phyloP scores from a whole-genome alignment of 208 protist genomes.

The Entamoeba invadens region DNA sequence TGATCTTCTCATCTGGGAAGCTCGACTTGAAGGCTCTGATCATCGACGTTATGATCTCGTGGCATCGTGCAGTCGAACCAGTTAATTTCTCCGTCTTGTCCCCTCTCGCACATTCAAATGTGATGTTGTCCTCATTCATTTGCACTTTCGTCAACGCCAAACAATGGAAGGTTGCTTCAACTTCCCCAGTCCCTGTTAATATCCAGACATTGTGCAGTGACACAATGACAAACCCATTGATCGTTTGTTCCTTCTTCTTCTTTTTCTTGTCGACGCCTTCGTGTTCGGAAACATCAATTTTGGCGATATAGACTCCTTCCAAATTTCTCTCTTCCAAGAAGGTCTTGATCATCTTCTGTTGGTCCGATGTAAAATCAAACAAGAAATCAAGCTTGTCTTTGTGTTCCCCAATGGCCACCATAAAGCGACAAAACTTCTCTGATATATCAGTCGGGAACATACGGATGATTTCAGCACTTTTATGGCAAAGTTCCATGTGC shows the following conservation, averaged over 20 bases:
- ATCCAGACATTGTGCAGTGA: background rate
- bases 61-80: background rate
- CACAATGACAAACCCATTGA: background rate
- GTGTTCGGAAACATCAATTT: background rate
- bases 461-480: background rate
- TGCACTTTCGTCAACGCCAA: background rate
- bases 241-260: background rate
- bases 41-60: background rate
- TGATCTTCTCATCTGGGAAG: background rate
- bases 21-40: background rate
- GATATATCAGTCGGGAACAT: background rate
- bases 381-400: background rate
- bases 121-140: background rate
- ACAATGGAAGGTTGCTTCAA: background rate
- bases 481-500: background rate
- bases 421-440: background rate
- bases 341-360: background rate
- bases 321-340: background rate
- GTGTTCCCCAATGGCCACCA: background rate
- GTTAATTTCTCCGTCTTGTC: background rate
- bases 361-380: background rate
- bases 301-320: background rate
- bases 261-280: background rate
- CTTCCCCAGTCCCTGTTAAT: background rate
- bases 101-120: background rate